Percentiles rank a stretch among this genome's conserved stretches.
phyloP scores from a whole-genome alignment of 202 grass and related monocot species.

The Dendrocalamus latiflorus region DNA sequence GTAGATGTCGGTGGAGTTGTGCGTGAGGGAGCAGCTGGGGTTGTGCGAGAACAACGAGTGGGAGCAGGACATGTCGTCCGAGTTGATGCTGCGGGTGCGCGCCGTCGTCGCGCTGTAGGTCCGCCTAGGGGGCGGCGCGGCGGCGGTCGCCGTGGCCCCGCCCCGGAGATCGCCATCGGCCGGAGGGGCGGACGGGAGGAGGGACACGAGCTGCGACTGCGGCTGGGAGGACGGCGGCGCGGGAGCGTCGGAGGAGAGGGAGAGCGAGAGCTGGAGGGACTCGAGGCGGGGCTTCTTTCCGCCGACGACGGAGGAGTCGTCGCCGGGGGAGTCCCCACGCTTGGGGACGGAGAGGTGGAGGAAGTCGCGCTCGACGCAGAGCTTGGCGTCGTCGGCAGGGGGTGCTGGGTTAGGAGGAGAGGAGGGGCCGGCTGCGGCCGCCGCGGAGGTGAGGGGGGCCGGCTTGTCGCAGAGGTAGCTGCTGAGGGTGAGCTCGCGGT shows the following conservation, averaged over 20 bases:
- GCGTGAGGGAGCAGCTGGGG: conserved; percentile 81
- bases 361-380: conserved; percentile 83
- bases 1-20: conserved; percentile 83
- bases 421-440: conserved; percentile 1
- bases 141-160: neutral
- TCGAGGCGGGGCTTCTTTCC: conserved; percentile 82
- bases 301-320: conserved; percentile 54
- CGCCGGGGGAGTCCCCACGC: conserved; percentile 52
- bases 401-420: conserved; percentile 30
- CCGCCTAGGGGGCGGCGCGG: conserved; percentile 41
- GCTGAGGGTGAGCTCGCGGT: conserved; percentile 88
- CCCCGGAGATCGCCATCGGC: conserved; percentile 34
- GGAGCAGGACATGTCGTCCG: conserved; percentile 78
- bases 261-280: conserved; percentile 85
- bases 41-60: conserved; percentile 90
- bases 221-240: neutral
- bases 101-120: conserved; percentile 72
- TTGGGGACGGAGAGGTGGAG: conserved; percentile 75
- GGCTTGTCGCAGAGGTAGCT: conserved; percentile 98
- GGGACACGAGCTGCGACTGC: neutral
- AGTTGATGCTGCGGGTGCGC: conserved; percentile 67
- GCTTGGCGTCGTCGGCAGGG: conserved; percentile 11
- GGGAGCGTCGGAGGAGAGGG: conserved; percentile 51
- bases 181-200: neutral
- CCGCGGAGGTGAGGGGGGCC: conserved; percentile 16